Evolutionary conservation across 257 asterid genomes (phyloP), one percentile per base, ranked within the genome.

Genomic region (Lavandula angustifolia): DNA sequence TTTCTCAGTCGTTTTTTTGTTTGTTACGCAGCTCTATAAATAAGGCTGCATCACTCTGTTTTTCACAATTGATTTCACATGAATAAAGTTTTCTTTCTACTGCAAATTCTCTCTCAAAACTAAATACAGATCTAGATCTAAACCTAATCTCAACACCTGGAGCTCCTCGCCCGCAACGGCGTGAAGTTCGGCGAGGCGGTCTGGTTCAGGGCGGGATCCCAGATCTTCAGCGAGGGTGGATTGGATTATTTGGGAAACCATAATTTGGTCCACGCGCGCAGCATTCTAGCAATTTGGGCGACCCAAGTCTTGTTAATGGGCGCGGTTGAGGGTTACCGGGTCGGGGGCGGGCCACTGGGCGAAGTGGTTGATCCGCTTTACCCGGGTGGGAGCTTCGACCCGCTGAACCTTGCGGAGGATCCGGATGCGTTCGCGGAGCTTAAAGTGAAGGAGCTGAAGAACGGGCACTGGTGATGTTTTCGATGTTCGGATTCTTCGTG

Each of bases 191-290:
- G 68, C 10, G 74, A 71, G 40, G 73, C 72, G 1, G 69, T 63
- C 0, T 75, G 76, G 79, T 75, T 75, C 79, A 75, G 69, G 47
- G 73, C 73, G 4, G 76, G 76, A 13, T 17, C 73, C 6, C 76
- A 66, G 40, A 76, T 71, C 41, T 76, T 66, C 67, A 66, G 71
- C 7, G 73, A 75, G 0, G 80, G 74, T 3, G 80, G 80, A 9
- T 38, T 76, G 6, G 77, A 76, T 49, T 75, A 75, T 44, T 37
- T 64, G 43, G 70, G 62, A 6, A 65, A 52, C 53, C 62, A 53
- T 5, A 65, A 40, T 3, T 52, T 75, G 60, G 50, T 70, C 32
- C 73, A 70, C 47, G 73, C 76, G 5, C 76, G 64, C n/a, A 70
- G 76, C 60, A 75, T 75, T 32, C 55, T 75, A 4, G 76, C 75